These are phyloP conservation scores for Lactuca saligna DNA, from an alignment of 129 eudicot species.

Conservation along the genomic window DNA sequence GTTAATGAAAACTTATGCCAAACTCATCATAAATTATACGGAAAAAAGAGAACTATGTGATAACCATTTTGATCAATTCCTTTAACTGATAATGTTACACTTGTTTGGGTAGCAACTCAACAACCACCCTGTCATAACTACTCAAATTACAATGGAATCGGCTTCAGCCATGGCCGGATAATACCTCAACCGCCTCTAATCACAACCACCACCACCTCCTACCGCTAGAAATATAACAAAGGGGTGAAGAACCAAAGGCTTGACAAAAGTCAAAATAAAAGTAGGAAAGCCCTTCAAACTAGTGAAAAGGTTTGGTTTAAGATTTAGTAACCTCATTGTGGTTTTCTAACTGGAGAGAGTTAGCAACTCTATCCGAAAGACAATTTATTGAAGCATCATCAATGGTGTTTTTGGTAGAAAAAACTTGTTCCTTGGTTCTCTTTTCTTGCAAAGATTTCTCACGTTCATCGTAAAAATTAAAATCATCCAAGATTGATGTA, in stretches of 20 bases:
- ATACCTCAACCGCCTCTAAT: background rate
- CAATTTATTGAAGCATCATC: constrained; percentile 37
- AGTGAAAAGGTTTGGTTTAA: background rate
- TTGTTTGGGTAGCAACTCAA: constrained; percentile 18
- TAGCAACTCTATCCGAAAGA: constrained; percentile 50
- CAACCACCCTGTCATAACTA: constrained; percentile 16
- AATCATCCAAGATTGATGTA: constrained; percentile 64
- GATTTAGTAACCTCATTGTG: constrained; percentile 25
- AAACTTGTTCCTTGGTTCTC: constrained; percentile 48
- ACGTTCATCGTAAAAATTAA: constrained; percentile 59
- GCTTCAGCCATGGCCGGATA: background rate
- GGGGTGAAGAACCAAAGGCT: constrained; percentile 15
- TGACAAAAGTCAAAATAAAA: background rate
- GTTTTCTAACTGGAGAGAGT: constrained; percentile 47
- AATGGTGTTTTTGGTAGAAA: constrained; percentile 27
- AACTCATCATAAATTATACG: background rate
- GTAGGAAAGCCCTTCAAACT: constrained; percentile 4
- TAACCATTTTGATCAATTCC: constrained; percentile 10
- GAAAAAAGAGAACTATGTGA: background rate
- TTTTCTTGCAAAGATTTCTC: constrained; percentile 59
- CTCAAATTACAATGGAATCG: constrained; percentile 1
- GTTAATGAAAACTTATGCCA: too few relatives aligned
- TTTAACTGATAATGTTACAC: constrained; percentile 4
- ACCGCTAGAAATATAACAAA: background rate
- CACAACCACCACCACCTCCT: background rate